Percentiles rank a stretch among this genome's conserved stretches.
phyloP scores from a whole-genome alignment of 2,329 filamentous ascomycete genomes.

The Colletotrichum godetiae region DNA sequence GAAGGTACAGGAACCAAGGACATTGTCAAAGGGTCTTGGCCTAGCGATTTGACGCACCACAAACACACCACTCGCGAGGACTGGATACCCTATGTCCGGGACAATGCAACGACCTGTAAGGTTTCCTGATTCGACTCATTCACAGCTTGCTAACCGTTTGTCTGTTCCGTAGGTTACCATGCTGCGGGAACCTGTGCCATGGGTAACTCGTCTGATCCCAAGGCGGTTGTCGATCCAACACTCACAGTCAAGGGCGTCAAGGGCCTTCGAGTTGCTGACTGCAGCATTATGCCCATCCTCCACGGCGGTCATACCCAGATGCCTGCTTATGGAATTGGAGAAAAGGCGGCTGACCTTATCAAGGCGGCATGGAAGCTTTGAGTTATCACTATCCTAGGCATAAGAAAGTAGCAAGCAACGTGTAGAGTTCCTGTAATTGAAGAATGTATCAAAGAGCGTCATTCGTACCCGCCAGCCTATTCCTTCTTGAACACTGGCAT shows the following conservation, averaged over 20 bases:
- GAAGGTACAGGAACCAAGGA: conserved; percentile 67
- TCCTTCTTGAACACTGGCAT: conserved; percentile 35
- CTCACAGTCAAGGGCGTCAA: conserved; percentile 64
- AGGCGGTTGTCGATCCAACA: conserved; percentile 64
- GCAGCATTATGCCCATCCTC: conserved; percentile 62
- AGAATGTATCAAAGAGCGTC: too few species aligned
- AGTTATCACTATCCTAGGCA: neutral
- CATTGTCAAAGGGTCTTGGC: conserved; percentile 71
- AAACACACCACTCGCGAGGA: conserved; percentile 63
- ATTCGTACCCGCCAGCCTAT: neutral
- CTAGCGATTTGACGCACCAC: conserved; percentile 62
- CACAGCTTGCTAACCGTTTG: neutral
- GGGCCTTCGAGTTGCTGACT: conserved; percentile 65
- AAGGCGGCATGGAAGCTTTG: conserved; percentile 45
- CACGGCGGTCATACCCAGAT: conserved; percentile 66
- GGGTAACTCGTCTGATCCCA: conserved; percentile 54
- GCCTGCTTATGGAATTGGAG: conserved; percentile 68
- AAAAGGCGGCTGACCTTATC: conserved; percentile 61
- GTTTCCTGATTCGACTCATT: conserved; percentile 1
- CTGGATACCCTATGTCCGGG: conserved; percentile 67
- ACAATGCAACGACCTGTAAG: conserved; percentile 71
- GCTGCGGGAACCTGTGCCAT: conserved; percentile 68
- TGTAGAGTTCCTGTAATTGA: neutral
- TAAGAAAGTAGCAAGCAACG: neutral
- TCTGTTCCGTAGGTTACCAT: conserved; percentile 59